A percentile compares a stretch with the other conserved stretches of the same genome.
phyloP scores from a whole-genome alignment of 2,329 filamentous ascomycete genomes.

The Xylaria sp. region DNA sequence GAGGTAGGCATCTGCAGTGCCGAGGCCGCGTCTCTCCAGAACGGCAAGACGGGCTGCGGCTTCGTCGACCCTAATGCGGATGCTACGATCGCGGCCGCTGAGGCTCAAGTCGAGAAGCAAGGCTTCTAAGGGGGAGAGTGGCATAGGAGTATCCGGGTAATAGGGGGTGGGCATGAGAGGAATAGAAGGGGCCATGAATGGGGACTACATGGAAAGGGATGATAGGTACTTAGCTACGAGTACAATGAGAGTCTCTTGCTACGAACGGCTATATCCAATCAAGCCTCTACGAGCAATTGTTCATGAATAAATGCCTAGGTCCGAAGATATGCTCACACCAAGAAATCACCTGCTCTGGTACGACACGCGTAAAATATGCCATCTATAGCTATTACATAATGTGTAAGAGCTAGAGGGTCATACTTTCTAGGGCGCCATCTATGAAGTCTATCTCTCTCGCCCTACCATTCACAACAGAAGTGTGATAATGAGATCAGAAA shows the following conservation, averaged over 20 bases:
- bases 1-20: slow-evolving; percentile 52
- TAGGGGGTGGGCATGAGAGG: not conserved
- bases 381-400: not conserved
- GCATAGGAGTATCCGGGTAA: not conserved
- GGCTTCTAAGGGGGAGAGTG: slow-evolving; percentile 45
- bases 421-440: not conserved
- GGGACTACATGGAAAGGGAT: not conserved
- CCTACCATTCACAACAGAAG: too few relatives aligned
- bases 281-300: too few relatives aligned
- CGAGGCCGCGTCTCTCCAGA: slow-evolving; percentile 51
- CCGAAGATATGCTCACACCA: too few relatives aligned
- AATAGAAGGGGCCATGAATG: not conserved
- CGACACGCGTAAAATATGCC: not conserved
- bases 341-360: not conserved
- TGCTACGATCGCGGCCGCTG: slow-evolving; percentile 46
- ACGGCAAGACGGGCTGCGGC: slow-evolving; percentile 53
- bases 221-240: not conserved
- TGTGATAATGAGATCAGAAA: not conserved
- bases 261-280: not conserved
- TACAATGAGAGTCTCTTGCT: not conserved
- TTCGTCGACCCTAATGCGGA: slow-evolving; percentile 52
- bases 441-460: not conserved
- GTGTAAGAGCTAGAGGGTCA: not conserved
- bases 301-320: not conserved
- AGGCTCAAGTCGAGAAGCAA: slow-evolving; percentile 51